Conservation (phyloP, 495 filamentous ascomycete genomes). For the Clavariopsis aquatica region DNA sequence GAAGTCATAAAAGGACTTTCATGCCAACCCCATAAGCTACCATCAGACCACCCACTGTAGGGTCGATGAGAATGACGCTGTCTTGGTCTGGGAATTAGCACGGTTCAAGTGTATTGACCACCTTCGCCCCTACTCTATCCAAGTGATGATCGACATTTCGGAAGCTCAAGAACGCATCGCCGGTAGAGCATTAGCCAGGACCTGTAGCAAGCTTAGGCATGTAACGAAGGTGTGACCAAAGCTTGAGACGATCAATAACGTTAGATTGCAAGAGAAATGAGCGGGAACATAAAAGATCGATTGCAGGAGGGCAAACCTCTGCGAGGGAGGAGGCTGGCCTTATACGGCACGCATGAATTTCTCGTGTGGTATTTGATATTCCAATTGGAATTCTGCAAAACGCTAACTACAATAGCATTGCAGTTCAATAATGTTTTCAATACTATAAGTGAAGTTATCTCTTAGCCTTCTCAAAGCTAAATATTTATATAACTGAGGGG, state of each 20-base stretch:
- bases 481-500: background rate
- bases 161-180: background rate
- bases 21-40: background rate
- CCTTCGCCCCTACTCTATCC: background rate
- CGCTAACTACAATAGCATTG: background rate
- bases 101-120: background rate
- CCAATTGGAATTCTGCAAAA: background rate
- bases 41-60: background rate
- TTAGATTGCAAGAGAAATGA: constrained; percentile 5
- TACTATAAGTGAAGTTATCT: background rate
- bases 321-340: background rate
- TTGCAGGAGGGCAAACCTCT: constrained; percentile 1
- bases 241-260: constrained; percentile 2
- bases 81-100: background rate
- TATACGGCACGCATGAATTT: constrained; percentile 1
- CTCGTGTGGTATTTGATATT: background rate
- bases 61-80: background rate
- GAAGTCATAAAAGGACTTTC: background rate
- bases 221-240: background rate
- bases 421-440: background rate
- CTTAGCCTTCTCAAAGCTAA: background rate
- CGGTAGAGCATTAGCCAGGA: background rate
- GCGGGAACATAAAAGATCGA: background rate
- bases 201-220: background rate
- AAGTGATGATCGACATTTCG: background rate